Conservation (phyloP, 116 monocot genomes). For the Zostera marina region DNA sequence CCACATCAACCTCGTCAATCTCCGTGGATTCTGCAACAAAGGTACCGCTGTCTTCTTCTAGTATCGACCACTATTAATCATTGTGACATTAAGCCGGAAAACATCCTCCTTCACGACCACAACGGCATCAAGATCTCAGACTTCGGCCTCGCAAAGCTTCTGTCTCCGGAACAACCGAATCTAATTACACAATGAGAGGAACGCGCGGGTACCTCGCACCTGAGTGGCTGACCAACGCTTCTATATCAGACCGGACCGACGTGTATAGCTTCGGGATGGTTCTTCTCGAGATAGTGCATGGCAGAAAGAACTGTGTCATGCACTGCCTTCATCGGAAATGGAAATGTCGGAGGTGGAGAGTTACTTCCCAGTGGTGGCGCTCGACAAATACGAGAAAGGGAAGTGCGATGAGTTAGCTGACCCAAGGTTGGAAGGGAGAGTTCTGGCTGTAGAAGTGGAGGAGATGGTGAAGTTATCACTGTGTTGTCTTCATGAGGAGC, state of each 20-base stretch:
- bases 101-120: conserved; percentile 14
- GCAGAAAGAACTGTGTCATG: conserved; percentile 57
- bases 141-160: conserved; percentile 51
- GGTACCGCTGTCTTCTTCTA: no score
- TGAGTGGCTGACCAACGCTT: conserved; percentile 39
- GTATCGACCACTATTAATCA: conserved; percentile 28
- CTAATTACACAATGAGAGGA: conserved; percentile 11
- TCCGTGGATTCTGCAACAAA: conserved; percentile 53
- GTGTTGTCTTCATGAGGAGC: conserved; percentile 87
- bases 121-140: conserved; percentile 37
- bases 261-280: conserved; percentile 96
- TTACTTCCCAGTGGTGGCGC: conserved; percentile 61
- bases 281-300: conserved; percentile 55
- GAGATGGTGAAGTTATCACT: conserved; percentile 54
- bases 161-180: conserved; percentile 31
- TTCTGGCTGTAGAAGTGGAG: conserved; percentile 29
- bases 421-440: conserved; percentile 53
- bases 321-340: conserved; percentile 2
- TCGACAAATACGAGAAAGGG: conserved; percentile 59
- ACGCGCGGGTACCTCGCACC: conserved; percentile 62
- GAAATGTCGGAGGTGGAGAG: neutral
- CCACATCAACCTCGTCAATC: conserved; percentile 63
- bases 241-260: conserved; percentile 67
- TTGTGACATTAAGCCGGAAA: conserved; percentile 10
- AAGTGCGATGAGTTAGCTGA: conserved; percentile 47